Percentiles rank a stretch among this genome's conserved stretches.
These are phyloP conservation scores for Diphasiastrum complanatum DNA, from an alignment of 83 land plant species.

Conservation along the genomic window DNA sequence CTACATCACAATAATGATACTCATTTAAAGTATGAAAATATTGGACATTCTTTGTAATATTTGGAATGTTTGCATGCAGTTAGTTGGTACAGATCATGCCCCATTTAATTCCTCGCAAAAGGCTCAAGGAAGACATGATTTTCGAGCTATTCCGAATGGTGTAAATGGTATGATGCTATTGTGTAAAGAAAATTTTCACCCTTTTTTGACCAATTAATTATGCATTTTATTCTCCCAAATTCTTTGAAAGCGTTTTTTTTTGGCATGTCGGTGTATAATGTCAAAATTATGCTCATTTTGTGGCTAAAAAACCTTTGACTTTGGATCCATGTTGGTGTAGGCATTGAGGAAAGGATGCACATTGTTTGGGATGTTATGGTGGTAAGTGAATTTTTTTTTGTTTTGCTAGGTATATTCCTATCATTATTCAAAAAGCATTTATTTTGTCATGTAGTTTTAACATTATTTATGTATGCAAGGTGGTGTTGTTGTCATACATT, in stretches of 20 bases:
- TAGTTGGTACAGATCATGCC: constrained; percentile 96
- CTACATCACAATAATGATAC: neutral
- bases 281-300: too few relatives aligned
- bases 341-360: constrained; percentile 97
- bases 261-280: too few relatives aligned
- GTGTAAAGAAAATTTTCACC: too few relatives aligned
- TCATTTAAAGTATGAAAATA: too few relatives aligned
- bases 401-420: neutral
- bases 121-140: constrained; percentile 73
- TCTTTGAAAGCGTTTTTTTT: neutral
- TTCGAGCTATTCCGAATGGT: constrained; percentile 92
- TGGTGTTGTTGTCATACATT: too few relatives aligned
- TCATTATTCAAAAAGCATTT: too few relatives aligned
- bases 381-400: constrained; percentile 43
- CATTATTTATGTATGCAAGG: too few relatives aligned
- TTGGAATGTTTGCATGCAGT: constrained; percentile 36
- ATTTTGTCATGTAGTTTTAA: too few relatives aligned
- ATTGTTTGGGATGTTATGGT: constrained; percentile 92
- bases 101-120: constrained; percentile 86
- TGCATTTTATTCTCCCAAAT: neutral
- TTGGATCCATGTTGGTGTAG: constrained; percentile 27
- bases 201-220: neutral
- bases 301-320: neutral
- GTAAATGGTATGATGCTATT: constrained; percentile 92
- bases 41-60: neutral